Evolutionary conservation across 2,329 filamentous ascomycete genomes (phyloP).

Genomic region (Talaromyces albobiverticillius): DNA sequence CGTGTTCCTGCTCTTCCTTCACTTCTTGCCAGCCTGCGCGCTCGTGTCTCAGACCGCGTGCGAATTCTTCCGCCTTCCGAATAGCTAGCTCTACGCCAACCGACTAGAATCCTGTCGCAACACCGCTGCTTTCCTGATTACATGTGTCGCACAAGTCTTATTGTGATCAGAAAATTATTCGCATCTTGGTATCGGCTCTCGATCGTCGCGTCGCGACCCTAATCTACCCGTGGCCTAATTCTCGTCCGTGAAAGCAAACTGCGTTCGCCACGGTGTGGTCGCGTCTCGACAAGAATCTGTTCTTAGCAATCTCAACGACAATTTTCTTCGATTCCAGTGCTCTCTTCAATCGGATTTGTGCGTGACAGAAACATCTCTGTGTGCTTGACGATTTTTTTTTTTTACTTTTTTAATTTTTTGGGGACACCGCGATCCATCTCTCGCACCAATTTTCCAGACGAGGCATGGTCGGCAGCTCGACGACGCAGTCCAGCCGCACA

Average conservation of each 20-base stretch:
- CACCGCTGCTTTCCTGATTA: not conserved
- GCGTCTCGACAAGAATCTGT: conserved; percentile 3
- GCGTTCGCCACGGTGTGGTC: conserved; percentile 4
- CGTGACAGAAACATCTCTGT: not conserved
- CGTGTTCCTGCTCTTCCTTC: not conserved
- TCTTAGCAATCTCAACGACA: not conserved
- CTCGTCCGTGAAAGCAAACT: not conserved
- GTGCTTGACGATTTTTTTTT: not conserved
- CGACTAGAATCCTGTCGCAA: conserved; percentile 3
- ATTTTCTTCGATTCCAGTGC: not conserved
- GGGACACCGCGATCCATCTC: not conserved
- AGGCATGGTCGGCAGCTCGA: conserved; percentile 43
- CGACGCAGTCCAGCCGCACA: conserved; percentile 40
- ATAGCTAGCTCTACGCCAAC: not conserved
- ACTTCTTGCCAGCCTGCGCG: conserved; percentile 14
- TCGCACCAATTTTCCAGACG: conserved; percentile 14
- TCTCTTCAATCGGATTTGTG: not conserved
- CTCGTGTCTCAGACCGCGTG: conserved; percentile 9
- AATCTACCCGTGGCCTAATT: no score
- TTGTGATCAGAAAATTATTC: not conserved
- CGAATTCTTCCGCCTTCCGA: conserved; percentile 1
- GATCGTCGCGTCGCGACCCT: conserved; percentile 11
- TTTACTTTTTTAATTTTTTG: not conserved
- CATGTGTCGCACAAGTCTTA: conserved; percentile 2
- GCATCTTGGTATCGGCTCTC: not conserved